Conservation (phyloP, 2,329 filamentous ascomycete species). For the Microthyrium microscopicum region DNA sequence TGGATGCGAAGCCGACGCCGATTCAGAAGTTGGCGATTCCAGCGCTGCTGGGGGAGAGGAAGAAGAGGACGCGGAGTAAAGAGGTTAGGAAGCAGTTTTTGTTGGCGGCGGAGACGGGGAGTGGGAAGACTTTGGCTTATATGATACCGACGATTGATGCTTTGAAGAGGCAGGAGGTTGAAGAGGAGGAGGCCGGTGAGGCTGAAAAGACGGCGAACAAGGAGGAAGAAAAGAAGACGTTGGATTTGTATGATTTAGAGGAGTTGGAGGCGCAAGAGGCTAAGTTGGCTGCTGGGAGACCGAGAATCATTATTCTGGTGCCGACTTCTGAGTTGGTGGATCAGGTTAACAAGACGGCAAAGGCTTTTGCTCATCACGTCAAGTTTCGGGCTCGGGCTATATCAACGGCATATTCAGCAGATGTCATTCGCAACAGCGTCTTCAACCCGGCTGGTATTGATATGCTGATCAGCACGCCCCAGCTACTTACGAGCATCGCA, state of each 20-base stretch:
- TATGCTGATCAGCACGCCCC: constrained; percentile 72
- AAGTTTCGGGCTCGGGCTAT: constrained; percentile 79
- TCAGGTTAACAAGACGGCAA: constrained; percentile 69
- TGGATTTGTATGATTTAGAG: constrained; percentile 43
- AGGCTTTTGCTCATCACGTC: constrained; percentile 64
- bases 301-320: constrained; percentile 70
- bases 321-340: constrained; percentile 83
- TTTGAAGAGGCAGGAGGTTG: constrained; percentile 55
- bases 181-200: constrained; percentile 39
- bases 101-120: constrained; percentile 88
- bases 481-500: constrained; percentile 74
- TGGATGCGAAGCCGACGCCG: constrained; percentile 66
- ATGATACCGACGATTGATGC: constrained; percentile 71
- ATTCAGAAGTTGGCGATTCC: constrained; percentile 84
- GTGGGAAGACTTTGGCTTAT: constrained; percentile 91
- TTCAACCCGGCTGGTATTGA: constrained; percentile 74
- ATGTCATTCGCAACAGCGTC: constrained; percentile 67
- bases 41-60: constrained; percentile 44
- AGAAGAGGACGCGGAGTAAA: constrained; percentile 16
- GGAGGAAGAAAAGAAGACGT: constrained; percentile 13
- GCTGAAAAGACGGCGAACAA: constrained; percentile 32
- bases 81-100: constrained; percentile 47
- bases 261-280: constrained; percentile 43
- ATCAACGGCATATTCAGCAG: constrained; percentile 58
- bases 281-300: constrained; percentile 59